A percentile compares a stretch with the other conserved stretches of the same genome.
Conservation (phyloP, 345 rosid genomes). For the Cardamine occulta region DNA sequence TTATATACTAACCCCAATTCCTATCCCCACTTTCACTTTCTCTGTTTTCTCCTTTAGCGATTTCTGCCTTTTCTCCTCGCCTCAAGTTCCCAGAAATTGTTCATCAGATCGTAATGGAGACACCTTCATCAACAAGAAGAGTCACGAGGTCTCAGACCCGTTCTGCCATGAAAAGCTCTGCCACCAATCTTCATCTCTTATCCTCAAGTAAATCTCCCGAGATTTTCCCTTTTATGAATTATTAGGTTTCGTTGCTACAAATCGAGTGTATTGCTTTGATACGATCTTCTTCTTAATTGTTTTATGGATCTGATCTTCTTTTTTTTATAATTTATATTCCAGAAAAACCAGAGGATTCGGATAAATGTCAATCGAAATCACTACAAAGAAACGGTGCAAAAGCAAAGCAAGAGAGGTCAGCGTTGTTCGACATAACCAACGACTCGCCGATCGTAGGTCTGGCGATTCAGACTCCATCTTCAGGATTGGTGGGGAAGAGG, state of each 20-base stretch:
- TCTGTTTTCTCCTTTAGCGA: background rate
- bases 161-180: conserved; percentile 18
- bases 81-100: background rate
- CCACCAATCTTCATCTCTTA: conserved; percentile 24
- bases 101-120: conserved; percentile 28
- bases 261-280: background rate
- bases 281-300: background rate
- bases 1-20: background rate
- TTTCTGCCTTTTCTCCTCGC: background rate
- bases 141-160: conserved; percentile 43
- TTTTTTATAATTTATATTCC: background rate
- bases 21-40: background rate
- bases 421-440: conserved; percentile 78
- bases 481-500: conserved; percentile 53
- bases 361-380: conserved; percentile 17
- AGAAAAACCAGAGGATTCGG: conserved; percentile 29
- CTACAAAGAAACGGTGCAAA: conserved; percentile 19
- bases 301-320: background rate
- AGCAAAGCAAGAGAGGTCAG: conserved; percentile 59
- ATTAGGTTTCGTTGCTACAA: too few species aligned
- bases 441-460: conserved; percentile 94
- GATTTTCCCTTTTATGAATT: background rate
- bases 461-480: conserved; percentile 69
- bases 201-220: conserved; percentile 26
- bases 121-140: conserved; percentile 42